These are phyloP conservation scores for Lactifluus volemus DNA, from an alignment of 768 basidiomycete genomes.

Conservation along the genomic window DNA sequence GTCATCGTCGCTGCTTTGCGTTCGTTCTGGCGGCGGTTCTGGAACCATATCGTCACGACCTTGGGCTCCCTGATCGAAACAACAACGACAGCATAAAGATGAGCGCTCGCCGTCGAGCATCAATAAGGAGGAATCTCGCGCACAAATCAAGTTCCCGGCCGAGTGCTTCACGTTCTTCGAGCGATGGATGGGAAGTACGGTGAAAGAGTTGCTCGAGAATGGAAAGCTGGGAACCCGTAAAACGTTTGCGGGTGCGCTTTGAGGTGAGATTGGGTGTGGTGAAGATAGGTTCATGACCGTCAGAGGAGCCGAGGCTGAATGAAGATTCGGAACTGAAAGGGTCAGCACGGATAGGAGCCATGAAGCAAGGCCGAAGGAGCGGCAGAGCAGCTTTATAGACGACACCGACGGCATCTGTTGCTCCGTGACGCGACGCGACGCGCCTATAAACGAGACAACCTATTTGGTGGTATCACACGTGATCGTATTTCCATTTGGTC, in stretches of 20 bases:
- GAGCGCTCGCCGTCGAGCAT: too few species aligned
- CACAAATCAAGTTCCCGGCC: conserved; percentile 16
- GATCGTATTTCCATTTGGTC: not conserved
- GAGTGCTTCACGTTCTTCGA: conserved; percentile 19
- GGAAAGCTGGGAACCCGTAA: conserved; percentile 17
- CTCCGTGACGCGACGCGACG: conserved; percentile 4
- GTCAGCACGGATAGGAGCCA: conserved; percentile 5
- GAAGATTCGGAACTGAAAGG: conserved; percentile 14
- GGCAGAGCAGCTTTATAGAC: conserved; percentile 9
- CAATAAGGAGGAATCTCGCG: not conserved
- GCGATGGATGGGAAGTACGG: conserved; percentile 18
- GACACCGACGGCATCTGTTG: not conserved
- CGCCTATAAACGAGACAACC: conserved; percentile 10
- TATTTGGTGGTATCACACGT: not conserved
- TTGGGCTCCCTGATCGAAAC: conserved; percentile 21
- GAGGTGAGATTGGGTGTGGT: not conserved
- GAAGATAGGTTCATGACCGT: conserved; percentile 9
- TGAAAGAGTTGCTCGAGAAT: conserved; percentile 20
- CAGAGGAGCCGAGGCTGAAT: conserved; percentile 14
- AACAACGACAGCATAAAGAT: too few species aligned
- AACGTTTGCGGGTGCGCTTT: conserved; percentile 20
- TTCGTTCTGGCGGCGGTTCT: conserved; percentile 28
- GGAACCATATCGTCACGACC: conserved; percentile 30
- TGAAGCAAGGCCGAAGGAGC: not conserved
- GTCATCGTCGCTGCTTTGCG: conserved; percentile 20